Percentiles rank a stretch among this genome's conserved stretches.
Conservation (phyloP, 352 stramenopile genomes). For the Elongisporangium prolatum region DNA sequence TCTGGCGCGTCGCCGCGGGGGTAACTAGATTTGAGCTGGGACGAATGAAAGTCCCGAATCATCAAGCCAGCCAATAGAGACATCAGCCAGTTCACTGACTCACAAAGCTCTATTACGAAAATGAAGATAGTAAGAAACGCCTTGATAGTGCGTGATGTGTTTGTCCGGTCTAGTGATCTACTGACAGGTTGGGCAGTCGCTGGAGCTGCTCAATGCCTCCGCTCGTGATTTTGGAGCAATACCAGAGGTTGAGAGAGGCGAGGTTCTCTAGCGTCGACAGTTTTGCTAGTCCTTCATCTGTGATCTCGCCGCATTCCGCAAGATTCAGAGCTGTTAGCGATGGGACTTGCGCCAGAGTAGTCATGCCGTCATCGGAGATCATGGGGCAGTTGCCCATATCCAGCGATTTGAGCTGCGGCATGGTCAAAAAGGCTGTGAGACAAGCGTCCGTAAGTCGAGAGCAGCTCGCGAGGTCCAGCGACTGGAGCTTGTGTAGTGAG, state of each 20-base stretch:
- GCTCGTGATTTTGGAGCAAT: conserved; percentile 71
- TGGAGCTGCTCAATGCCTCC: conserved; percentile 43
- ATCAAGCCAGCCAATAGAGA: background rate
- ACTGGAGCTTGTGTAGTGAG: conserved; percentile 43
- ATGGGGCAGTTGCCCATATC: conserved; percentile 83
- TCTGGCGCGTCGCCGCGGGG: conserved; percentile 61
- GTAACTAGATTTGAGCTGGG: background rate
- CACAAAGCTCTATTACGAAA: conserved; percentile 1
- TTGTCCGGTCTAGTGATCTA: conserved; percentile 29
- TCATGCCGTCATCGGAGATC: conserved; percentile 61
- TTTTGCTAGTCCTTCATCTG: conserved; percentile 44
- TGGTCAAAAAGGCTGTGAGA: conserved; percentile 41
- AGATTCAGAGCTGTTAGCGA: conserved; percentile 68
- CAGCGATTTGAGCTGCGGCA: conserved; percentile 51
- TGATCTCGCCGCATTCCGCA: conserved; percentile 67
- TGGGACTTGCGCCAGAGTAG: conserved; percentile 31
- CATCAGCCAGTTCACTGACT: background rate
- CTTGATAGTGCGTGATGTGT: background rate
- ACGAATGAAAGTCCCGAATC: conserved; percentile 5
- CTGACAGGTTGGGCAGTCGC: conserved; percentile 35
- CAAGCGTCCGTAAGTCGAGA: conserved; percentile 56
- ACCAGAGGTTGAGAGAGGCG: conserved; percentile 71
- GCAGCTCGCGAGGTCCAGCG: conserved; percentile 71
- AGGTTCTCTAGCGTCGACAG: conserved; percentile 45
- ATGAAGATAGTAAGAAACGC: background rate